Evolutionary conservation across 2,329 filamentous ascomycete genomes (phyloP).

Genomic region (Mycogone perniciosa): DNA sequence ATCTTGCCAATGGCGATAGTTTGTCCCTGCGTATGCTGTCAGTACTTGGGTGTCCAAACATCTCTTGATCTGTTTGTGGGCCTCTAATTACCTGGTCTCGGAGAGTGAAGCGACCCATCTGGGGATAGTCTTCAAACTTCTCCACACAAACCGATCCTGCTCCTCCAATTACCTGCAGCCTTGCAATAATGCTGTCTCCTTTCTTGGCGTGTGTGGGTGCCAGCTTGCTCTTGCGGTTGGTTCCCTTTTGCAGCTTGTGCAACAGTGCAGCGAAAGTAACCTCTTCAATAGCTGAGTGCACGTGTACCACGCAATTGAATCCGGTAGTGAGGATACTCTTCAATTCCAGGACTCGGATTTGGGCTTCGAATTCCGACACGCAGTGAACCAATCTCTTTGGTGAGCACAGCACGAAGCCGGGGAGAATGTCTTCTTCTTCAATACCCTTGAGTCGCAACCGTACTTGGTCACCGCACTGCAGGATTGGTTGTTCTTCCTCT

Average conservation of each 20-base stretch:
- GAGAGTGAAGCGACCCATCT: conserved; percentile 85
- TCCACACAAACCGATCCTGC: conserved; percentile 88
- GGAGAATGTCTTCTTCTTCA: conserved; percentile 94
- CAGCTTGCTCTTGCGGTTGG: conserved; percentile 85
- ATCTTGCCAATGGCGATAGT: conserved; percentile 99
- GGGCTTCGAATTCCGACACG: conserved; percentile 85
- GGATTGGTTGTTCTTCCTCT: conserved; percentile 79
- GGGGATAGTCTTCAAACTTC: conserved; percentile 90
- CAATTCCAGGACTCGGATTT: conserved; percentile 90
- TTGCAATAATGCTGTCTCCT: conserved; percentile 80
- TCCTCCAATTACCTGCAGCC: conserved; percentile 79
- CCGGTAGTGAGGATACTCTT: conserved; percentile 91
- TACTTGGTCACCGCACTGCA: conserved; percentile 90
- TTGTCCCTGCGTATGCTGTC: conserved; percentile 63
- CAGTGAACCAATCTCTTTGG: conserved; percentile 90
- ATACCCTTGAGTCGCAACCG: conserved; percentile 87
- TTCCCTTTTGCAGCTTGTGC: conserved; percentile 94
- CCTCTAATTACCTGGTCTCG: conserved; percentile 64
- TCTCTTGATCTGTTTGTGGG: background rate
- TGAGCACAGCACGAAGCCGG: conserved; percentile 93
- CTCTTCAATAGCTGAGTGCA: conserved; percentile 96
- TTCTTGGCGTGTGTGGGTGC: conserved; percentile 85
- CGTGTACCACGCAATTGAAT: conserved; percentile 96
- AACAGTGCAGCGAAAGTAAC: conserved; percentile 83
- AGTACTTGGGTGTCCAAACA: no score